A percentile compares a stretch with the other conserved stretches of the same genome.
Evolutionary conservation across 2,329 filamentous ascomycete genomes (phyloP).

Genomic region (Sporothrix brunneoviolacea): DNA sequence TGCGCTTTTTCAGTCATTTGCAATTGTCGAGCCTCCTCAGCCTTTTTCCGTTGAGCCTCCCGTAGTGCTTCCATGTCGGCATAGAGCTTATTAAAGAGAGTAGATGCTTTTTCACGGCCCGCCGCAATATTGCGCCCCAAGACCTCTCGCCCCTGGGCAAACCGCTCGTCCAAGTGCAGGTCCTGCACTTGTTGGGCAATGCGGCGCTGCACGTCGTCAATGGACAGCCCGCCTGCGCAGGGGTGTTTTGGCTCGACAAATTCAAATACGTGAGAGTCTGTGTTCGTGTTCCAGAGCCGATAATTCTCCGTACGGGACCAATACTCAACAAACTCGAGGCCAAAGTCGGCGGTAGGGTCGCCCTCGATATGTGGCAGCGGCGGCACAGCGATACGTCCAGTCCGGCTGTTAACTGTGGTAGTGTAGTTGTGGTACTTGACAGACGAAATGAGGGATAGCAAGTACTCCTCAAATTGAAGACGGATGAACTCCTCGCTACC

Average conservation of each 20-base stretch:
- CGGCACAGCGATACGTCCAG: constrained; percentile 23
- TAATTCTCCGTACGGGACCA: constrained; percentile 91
- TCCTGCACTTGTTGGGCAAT: constrained; percentile 90
- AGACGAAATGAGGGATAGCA: constrained; percentile 78
- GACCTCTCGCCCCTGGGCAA: constrained; percentile 75
- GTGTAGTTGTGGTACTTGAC: constrained; percentile 82
- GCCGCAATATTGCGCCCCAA: constrained; percentile 85
- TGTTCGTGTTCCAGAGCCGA: constrained; percentile 73
- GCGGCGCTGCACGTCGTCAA: constrained; percentile 89
- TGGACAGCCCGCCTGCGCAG: constrained; percentile 82
- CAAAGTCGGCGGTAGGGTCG: constrained; percentile 80
- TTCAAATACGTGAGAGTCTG: constrained; percentile 85
- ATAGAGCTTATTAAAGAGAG: constrained; percentile 82
- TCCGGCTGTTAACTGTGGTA: constrained; percentile 50
- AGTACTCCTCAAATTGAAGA: constrained; percentile 93
- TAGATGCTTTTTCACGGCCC: constrained; percentile 80
- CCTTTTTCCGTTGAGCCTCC: constrained; percentile 61
- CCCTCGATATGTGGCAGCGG: constrained; percentile 64
- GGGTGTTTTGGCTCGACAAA: constrained; percentile 91
- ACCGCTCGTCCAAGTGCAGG: constrained; percentile 83
- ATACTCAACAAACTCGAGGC: constrained; percentile 73
- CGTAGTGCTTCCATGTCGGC: constrained; percentile 79
- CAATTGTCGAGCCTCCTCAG: constrained; percentile 44
- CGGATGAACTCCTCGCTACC: constrained; percentile 97
- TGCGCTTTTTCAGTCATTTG: not conserved